Evolutionary conservation across 805 yeast genomes (phyloP).

Genomic region (Wickerhamiella sorbophila): DNA sequence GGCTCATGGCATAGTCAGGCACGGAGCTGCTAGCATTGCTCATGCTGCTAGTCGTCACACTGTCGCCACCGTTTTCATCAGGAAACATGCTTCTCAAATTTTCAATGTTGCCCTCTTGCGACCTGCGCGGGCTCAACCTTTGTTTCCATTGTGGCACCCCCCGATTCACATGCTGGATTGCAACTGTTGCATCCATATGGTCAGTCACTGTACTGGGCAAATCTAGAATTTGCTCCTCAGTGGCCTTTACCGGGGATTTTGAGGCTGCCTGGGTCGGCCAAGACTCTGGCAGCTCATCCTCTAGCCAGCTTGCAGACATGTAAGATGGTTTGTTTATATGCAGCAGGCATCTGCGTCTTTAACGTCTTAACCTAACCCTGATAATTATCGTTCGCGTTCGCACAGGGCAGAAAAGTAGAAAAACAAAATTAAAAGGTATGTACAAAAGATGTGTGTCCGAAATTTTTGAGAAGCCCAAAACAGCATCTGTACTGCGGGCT

Average conservation of each 20-base stretch:
- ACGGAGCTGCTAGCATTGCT: slow-evolving; percentile 1
- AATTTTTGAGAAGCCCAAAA: background rate
- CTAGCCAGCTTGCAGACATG: slow-evolving; percentile 8
- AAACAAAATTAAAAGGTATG: background rate
- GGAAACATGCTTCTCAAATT: background rate
- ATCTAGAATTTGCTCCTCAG: slow-evolving; percentile 1
- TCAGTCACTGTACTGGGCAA: slow-evolving; percentile 5
- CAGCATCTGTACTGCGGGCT: background rate
- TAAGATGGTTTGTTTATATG: background rate
- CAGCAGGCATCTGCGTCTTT: background rate
- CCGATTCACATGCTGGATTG: background rate
- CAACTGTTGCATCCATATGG: slow-evolving; percentile 1
- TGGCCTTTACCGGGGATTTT: slow-evolving; percentile 10
- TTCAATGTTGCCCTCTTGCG: slow-evolving; percentile 1
- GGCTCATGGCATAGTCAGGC: slow-evolving; percentile 7
- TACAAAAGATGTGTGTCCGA: background rate
- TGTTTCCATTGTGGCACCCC: slow-evolving; percentile 1
- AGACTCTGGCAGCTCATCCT: slow-evolving; percentile 13
- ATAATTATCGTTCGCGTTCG: no score
- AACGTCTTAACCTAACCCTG: background rate
- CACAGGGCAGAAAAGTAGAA: no score
- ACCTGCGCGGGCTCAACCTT: background rate
- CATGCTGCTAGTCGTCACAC: background rate
- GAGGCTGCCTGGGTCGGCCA: slow-evolving; percentile 13
- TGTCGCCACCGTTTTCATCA: background rate